phyloP scores from a whole-genome alignment of 2,329 filamentous ascomycete genomes.

The Aspergillus niger region DNA sequence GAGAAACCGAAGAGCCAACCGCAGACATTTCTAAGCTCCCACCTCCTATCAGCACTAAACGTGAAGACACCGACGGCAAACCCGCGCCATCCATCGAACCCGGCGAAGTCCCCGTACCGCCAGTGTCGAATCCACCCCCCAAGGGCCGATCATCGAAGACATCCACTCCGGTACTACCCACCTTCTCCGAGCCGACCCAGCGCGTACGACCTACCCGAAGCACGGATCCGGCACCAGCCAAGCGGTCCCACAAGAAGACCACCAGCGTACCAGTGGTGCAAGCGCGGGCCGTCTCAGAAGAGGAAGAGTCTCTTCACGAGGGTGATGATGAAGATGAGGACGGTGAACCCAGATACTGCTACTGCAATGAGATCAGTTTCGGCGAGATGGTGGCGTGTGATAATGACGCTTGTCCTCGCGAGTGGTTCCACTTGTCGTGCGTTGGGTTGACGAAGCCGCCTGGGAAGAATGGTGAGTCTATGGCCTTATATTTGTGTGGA shows the following conservation, averaged over 20 bases:
- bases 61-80: slow-evolving; percentile 39
- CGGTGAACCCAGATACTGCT: slow-evolving; percentile 75
- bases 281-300: slow-evolving; percentile 39
- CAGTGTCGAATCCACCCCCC: slow-evolving; percentile 16
- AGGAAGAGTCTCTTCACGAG: slow-evolving; percentile 47
- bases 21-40: slow-evolving; percentile 19
- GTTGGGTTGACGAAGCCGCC: slow-evolving; percentile 78
- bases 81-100: slow-evolving; percentile 36
- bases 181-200: slow-evolving; percentile 38
- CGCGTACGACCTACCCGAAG: slow-evolving; percentile 40
- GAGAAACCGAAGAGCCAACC: slow-evolving; percentile 31
- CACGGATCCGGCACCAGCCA: slow-evolving; percentile 35
- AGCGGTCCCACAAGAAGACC: slow-evolving; percentile 41
- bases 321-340: slow-evolving; percentile 65
- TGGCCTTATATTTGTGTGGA: slow-evolving; percentile 2
- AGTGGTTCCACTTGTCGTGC: slow-evolving; percentile 84
- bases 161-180: slow-evolving; percentile 42
- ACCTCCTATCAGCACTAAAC: slow-evolving; percentile 31
- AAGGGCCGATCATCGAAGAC: slow-evolving; percentile 45
- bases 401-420: slow-evolving; percentile 68
- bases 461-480: slow-evolving; percentile 68
- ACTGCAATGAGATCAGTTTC: slow-evolving; percentile 77
- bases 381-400: slow-evolving; percentile 85
- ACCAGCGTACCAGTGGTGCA: slow-evolving; percentile 26
- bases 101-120: slow-evolving; percentile 31